Conservation (phyloP, 345 rosid genomes). For the Salix suchowensis region DNA sequence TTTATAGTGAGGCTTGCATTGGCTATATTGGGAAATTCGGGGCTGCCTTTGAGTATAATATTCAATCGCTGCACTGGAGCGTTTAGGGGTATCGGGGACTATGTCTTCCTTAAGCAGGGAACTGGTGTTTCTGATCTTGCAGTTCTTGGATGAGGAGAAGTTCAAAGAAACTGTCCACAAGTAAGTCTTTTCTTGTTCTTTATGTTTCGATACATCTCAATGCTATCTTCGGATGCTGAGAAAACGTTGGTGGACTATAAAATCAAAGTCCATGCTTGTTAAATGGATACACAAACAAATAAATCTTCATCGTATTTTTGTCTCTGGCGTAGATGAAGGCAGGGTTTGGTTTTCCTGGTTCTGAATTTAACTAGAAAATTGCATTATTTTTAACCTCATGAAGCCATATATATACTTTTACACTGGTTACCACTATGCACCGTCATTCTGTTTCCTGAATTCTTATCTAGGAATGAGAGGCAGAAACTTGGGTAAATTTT, state of each 20-base stretch:
- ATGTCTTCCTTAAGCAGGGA: conserved; percentile 27
- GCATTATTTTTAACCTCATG: not conserved
- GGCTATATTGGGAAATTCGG: not conserved
- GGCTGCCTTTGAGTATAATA: conserved; percentile 1
- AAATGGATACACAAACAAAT: not conserved
- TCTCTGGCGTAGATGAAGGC: not conserved
- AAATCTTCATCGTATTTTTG: not conserved
- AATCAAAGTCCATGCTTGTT: not conserved
- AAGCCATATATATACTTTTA: not conserved
- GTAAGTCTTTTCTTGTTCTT: conserved; percentile 9
- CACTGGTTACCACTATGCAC: not conserved
- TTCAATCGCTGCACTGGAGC: conserved; percentile 40
- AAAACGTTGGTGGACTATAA: not conserved
- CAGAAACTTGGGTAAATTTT: too few relatives aligned
- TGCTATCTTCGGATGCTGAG: conserved; percentile 4
- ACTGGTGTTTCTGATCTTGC: conserved; percentile 21
- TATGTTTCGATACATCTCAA: not conserved
- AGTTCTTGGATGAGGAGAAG: conserved; percentile 25
- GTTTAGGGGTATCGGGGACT: conserved; percentile 40
- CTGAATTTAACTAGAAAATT: not conserved
- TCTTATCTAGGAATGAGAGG: conserved; percentile 6
- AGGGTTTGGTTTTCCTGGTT: not conserved
- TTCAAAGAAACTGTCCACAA: conserved; percentile 23
- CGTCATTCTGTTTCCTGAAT: not conserved
- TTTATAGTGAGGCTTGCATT: conserved; percentile 3